These are phyloP conservation scores for Solanum dulcamara DNA, from an alignment of 257 asterid genomes.

Conservation along the genomic window DNA sequence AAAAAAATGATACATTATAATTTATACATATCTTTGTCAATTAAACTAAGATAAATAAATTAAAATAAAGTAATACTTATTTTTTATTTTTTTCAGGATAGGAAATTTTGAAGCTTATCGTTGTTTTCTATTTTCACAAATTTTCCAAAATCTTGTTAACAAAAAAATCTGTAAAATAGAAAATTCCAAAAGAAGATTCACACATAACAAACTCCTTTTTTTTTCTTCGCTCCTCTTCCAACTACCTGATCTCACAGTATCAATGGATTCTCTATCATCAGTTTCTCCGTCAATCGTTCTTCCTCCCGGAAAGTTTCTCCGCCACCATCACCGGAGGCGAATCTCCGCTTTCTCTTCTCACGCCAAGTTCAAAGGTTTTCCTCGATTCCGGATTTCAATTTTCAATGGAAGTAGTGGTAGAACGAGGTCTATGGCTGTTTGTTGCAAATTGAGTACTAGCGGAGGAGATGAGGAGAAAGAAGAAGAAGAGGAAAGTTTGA, in stretches of 20 bases:
- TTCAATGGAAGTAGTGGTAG: background rate
- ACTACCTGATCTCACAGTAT: no score
- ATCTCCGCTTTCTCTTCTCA: constrained; percentile 7
- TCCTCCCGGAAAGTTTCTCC: constrained; percentile 29
- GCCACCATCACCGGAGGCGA: constrained; percentile 32
- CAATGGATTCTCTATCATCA: constrained; percentile 60
- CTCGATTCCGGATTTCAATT: constrained; percentile 8
- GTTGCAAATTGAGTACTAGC: constrained; percentile 16
- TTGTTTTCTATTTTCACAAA: background rate
- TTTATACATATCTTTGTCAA: no score
- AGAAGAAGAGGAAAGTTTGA: constrained; percentile 24
- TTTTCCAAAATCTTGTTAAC: background rate
- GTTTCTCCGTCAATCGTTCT: constrained; percentile 49
- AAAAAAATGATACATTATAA: no score
- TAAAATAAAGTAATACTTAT: no score
- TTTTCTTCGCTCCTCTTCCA: background rate
- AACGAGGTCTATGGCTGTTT: background rate
- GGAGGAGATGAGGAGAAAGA: constrained; percentile 12
- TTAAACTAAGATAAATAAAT: no score
- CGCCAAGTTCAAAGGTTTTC: background rate
- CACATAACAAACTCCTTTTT: background rate
- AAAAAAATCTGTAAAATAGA: constrained; percentile 17
- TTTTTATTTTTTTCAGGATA: no score
- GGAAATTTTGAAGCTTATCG: no score
- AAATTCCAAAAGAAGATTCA: background rate